Conservation (phyloP, 2,329 filamentous ascomycete genomes). For the Arthrobotrys sinensis region DNA sequence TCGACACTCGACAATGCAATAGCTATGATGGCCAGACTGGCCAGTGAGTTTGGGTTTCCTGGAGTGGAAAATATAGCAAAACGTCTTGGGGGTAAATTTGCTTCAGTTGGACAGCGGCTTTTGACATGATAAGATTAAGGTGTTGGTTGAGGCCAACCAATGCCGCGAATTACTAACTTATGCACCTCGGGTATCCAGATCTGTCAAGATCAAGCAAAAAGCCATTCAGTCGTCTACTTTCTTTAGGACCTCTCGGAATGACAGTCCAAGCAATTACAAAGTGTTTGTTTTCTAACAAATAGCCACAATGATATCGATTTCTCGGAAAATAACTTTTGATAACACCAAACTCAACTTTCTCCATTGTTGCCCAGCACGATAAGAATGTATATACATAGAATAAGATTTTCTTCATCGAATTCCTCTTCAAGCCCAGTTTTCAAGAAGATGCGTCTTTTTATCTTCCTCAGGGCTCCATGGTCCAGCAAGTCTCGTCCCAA, state of each 20-base stretch:
- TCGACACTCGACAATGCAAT: not conserved
- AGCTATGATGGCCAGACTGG: not conserved
- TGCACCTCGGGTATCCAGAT: too few relatives aligned
- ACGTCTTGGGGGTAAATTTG: not conserved
- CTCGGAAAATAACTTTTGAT: not conserved
- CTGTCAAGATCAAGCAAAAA: too few relatives aligned
- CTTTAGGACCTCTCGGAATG: too few relatives aligned
- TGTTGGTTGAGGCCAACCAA: too few relatives aligned
- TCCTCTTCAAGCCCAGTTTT: slow-evolving; percentile 28
- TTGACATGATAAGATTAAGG: too few relatives aligned
- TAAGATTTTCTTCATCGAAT: slow-evolving; percentile 8
- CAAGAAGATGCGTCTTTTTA: slow-evolving; percentile 15
- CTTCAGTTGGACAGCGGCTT: too few relatives aligned
- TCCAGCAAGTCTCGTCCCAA: slow-evolving; percentile 61
- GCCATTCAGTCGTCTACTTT: too few relatives aligned
- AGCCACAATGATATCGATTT: not conserved
- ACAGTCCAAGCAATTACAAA: too few relatives aligned
- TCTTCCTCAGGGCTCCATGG: slow-evolving; percentile 60
- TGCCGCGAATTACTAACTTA: too few relatives aligned
- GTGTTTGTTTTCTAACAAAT: too few relatives aligned
- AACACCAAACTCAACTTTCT: slow-evolving; percentile 11
- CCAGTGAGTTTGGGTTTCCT: not conserved
- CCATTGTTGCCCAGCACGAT: slow-evolving; percentile 15
- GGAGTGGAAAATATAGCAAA: not conserved
- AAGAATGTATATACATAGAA: slow-evolving; percentile 22